Conservation (phyloP, 441 rosid genomes). For the Sinapis alba region DNA sequence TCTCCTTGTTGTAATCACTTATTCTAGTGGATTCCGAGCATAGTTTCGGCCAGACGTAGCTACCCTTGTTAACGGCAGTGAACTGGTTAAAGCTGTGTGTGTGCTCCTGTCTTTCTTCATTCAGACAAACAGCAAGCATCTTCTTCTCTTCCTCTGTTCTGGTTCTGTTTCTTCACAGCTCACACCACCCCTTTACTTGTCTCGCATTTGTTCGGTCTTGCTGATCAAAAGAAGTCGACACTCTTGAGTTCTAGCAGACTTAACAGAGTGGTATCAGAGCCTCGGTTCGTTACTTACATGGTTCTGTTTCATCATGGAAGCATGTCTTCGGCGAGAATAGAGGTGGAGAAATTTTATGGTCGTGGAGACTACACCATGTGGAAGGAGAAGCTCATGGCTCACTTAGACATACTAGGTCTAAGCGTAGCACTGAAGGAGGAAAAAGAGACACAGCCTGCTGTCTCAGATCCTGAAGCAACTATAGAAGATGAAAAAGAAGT, state of each 20-base stretch:
- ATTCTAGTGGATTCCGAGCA: neutral
- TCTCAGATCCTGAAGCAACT: neutral
- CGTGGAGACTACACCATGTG: neutral
- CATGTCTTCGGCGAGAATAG: neutral
- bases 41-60: neutral
- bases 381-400: neutral
- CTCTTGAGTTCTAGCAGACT: no score
- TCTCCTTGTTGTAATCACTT: no score
- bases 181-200: neutral
- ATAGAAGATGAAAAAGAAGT: neutral
- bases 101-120: neutral
- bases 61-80: neutral
- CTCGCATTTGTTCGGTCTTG: no score
- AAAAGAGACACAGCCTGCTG: no score
- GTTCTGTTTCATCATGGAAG: neutral
- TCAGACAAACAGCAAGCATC: no score
- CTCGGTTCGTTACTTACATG: no score
- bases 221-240: no score
- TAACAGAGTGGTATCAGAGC: no score
- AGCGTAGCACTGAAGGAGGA: neutral
- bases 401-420: neutral
- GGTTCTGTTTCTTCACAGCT: no score
- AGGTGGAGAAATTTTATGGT: neutral
- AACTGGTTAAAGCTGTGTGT: neutral
- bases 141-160: no score